These are phyloP conservation scores for Eucalyptus pauciflora DNA, from an alignment of 345 rosid species.

Conservation along the genomic window DNA sequence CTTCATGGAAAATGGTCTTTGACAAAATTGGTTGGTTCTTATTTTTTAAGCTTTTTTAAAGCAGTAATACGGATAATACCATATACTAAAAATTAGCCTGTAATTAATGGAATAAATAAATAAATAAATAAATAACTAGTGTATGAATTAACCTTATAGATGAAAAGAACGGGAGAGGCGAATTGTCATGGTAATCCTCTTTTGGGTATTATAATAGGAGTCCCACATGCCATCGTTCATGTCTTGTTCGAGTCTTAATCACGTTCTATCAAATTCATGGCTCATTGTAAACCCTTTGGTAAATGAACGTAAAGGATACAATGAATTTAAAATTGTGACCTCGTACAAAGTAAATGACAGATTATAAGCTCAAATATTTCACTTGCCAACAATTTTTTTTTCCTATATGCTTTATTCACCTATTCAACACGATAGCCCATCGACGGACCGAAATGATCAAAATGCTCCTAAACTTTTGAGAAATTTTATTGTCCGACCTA, in stretches of 20 bases:
- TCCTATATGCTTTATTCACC: not conserved
- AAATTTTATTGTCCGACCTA: not conserved
- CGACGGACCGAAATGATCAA: not conserved
- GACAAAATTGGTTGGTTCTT: not conserved
- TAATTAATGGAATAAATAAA: not conserved
- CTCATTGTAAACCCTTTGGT: not conserved
- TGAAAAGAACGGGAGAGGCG: not conserved
- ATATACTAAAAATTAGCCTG: not conserved
- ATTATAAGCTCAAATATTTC: not conserved
- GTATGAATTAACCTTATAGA: not conserved
- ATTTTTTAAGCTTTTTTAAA: not conserved
- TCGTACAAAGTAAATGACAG: not conserved
- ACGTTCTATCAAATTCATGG: not conserved
- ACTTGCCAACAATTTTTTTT: not conserved
- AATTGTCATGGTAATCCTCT: not conserved
- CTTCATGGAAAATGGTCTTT: not conserved
- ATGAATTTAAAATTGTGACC: not conserved
- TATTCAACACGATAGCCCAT: not conserved
- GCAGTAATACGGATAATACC: not conserved
- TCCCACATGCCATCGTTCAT: not conserved
- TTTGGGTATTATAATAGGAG: not conserved
- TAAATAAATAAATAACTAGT: not conserved
- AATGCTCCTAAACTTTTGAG: not conserved
- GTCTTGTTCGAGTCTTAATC: not conserved
- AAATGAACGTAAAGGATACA: not conserved